phyloP scores from a whole-genome alignment of 1,284 basidiomycete species.

The Moesziomyces aphidis region DNA sequence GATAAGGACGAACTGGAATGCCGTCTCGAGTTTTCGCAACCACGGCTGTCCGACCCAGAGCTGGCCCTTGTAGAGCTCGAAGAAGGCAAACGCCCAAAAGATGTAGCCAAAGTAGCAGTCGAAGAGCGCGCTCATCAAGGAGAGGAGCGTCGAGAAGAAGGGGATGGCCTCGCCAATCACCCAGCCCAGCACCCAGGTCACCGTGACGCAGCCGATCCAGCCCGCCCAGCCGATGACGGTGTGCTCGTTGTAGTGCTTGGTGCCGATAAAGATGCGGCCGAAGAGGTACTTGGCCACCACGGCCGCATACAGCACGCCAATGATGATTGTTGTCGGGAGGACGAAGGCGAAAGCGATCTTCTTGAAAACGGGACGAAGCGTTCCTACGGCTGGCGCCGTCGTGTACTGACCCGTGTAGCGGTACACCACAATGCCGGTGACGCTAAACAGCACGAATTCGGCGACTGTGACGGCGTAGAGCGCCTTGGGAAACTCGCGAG shows the following conservation, averaged over 20 bases:
- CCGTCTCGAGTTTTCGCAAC: slow-evolving; percentile 51
- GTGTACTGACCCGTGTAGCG: slow-evolving; percentile 70
- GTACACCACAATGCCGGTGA: slow-evolving; percentile 74
- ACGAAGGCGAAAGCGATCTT: slow-evolving; percentile 66
- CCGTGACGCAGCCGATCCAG: slow-evolving; percentile 74
- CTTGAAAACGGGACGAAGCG: slow-evolving; percentile 50
- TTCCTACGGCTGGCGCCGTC: slow-evolving; percentile 58
- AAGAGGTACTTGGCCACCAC: slow-evolving; percentile 66
- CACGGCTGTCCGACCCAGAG: slow-evolving; percentile 56
- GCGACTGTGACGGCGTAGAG: slow-evolving; percentile 71
- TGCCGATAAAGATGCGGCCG: slow-evolving; percentile 57
- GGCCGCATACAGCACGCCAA: slow-evolving; percentile 65
- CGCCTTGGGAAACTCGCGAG: slow-evolving; percentile 76
- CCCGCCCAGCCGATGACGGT: slow-evolving; percentile 74
- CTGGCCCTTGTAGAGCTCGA: slow-evolving; percentile 68
- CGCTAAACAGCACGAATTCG: slow-evolving; percentile 74
- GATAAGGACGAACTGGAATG: slow-evolving; percentile 69
- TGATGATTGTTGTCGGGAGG: slow-evolving; percentile 66
- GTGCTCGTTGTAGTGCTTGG: slow-evolving; percentile 70
- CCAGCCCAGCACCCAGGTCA: slow-evolving; percentile 75
- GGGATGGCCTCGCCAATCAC: slow-evolving; percentile 73
- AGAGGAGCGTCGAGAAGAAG: slow-evolving; percentile 70
- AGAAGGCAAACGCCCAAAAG: slow-evolving; percentile 71
- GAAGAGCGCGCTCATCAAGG: slow-evolving; percentile 68
- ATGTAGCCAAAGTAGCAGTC: slow-evolving; percentile 69